Evolutionary conservation across 2,329 filamentous ascomycete genomes (phyloP).

Genomic region (Aspergillus ruber): DNA sequence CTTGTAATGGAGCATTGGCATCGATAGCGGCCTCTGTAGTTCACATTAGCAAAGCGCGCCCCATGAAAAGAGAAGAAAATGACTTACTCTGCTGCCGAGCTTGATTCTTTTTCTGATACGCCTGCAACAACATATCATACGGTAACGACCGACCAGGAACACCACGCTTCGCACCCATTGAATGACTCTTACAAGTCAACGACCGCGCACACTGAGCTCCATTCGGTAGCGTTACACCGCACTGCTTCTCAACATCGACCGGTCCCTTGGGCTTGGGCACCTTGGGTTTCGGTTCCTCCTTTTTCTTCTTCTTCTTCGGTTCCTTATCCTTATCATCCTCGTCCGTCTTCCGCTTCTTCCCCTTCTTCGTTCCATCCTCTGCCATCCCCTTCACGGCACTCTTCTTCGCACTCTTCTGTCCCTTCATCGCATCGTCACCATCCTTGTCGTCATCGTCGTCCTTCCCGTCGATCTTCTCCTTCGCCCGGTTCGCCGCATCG

Average conservation of each 20-base stretch:
- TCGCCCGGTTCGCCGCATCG: slow-evolving; percentile 61
- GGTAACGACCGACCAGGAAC: slow-evolving; percentile 81
- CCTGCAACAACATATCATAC: slow-evolving; percentile 84
- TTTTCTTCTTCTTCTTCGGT: slow-evolving; percentile 88
- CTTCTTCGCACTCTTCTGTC: slow-evolving; percentile 62
- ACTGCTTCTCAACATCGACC: slow-evolving; percentile 90
- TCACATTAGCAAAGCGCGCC: slow-evolving; percentile 2
- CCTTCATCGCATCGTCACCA: slow-evolving; percentile 41
- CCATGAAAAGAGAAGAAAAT: slow-evolving; percentile 13
- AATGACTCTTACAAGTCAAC: slow-evolving; percentile 87
- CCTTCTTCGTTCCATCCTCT: slow-evolving; percentile 53
- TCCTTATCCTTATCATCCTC: slow-evolving; percentile 65
- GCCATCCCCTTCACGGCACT: slow-evolving; percentile 44
- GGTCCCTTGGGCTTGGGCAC: slow-evolving; percentile 80
- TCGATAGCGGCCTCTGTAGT: slow-evolving; percentile 82
- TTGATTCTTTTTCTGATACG: slow-evolving; percentile 96
- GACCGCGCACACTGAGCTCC: slow-evolving; percentile 82
- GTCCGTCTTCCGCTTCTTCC: slow-evolving; percentile 74
- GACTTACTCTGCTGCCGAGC: slow-evolving; percentile 87
- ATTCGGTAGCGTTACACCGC: slow-evolving; percentile 78
- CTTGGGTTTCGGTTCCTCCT: slow-evolving; percentile 82
- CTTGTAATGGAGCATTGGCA: slow-evolving; percentile 82
- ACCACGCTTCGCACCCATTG: slow-evolving; percentile 88
- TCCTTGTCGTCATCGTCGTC: slow-evolving; percentile 41
- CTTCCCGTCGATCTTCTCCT: slow-evolving; percentile 41